phyloP scores from a whole-genome alignment of 495 filamentous ascomycete genomes.

The Hypomontagnella submonticulosa region DNA sequence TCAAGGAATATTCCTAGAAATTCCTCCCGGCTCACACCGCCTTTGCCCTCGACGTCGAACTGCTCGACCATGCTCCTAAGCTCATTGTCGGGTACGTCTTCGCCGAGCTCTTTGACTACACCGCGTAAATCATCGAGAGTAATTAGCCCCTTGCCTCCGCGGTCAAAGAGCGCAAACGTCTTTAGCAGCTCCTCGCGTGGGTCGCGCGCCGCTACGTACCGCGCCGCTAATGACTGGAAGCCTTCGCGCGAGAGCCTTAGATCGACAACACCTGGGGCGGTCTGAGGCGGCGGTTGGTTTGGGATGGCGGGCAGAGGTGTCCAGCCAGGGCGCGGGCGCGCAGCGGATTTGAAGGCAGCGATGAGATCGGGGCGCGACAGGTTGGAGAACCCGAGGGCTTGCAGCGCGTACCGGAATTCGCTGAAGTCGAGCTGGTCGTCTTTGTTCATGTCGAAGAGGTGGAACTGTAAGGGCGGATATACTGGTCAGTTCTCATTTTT shows the following conservation, averaged over 20 bases:
- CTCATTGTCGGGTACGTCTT: conserved; percentile 92
- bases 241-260: conserved; percentile 76
- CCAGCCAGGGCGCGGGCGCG: conserved; percentile 61
- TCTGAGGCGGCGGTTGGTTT: conserved; percentile 46
- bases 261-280: conserved; percentile 50
- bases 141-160: conserved; percentile 81
- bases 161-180: conserved; percentile 89
- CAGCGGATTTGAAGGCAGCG: conserved; percentile 76
- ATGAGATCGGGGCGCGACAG: conserved; percentile 84
- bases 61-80: conserved; percentile 96
- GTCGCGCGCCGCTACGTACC: conserved; percentile 81
- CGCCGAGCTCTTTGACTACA: conserved; percentile 90
- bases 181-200: conserved; percentile 90
- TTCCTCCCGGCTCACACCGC: conserved; percentile 87
- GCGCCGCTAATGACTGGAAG: conserved; percentile 82
- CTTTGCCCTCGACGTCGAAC: conserved; percentile 94
- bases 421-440: conserved; percentile 95
- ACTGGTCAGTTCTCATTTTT: conserved; percentile 22
- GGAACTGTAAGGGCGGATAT: conserved; percentile 70
- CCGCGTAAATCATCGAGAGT: conserved; percentile 83
- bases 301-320: conserved; percentile 59
- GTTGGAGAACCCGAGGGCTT: conserved; percentile 90
- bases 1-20: conserved; percentile 69
- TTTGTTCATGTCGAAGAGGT: conserved; percentile 96
- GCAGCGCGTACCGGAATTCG: conserved; percentile 96